Evolutionary conservation across 306 rosid species (phyloP).

Genomic region (Casuarina cunninghamiana): DNA sequence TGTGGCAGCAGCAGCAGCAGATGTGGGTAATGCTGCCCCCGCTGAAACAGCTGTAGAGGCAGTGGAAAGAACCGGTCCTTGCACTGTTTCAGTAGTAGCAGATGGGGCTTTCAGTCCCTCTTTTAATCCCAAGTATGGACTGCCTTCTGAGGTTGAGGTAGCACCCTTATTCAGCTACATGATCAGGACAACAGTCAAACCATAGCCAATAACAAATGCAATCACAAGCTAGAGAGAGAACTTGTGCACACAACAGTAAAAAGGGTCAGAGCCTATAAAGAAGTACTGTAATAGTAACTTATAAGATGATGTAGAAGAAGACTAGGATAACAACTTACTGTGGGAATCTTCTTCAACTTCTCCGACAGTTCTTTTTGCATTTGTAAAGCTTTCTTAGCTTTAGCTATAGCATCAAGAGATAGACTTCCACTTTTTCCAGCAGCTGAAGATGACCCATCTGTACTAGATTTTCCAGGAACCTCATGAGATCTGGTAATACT

Average conservation of each 20-base stretch:
- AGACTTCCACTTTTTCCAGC: slow-evolving; percentile 89
- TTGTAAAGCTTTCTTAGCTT: slow-evolving; percentile 84
- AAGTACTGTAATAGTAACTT: background rate
- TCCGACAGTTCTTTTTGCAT: slow-evolving; percentile 72
- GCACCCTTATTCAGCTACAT: slow-evolving; percentile 68
- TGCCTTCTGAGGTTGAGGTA: slow-evolving; percentile 45
- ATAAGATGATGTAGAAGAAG: background rate
- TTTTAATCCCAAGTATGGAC: slow-evolving; percentile 38
- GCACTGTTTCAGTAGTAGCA: slow-evolving; percentile 29
- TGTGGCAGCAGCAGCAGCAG: slow-evolving; percentile 29
- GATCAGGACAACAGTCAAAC: slow-evolving; percentile 34
- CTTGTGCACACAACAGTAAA: slow-evolving; percentile 2
- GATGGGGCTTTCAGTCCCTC: slow-evolving; percentile 42
- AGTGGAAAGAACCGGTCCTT: slow-evolving; percentile 10
- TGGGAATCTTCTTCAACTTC: slow-evolving; percentile 74
- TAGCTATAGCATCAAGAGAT: slow-evolving; percentile 78
- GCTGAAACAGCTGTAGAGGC: slow-evolving; percentile 37
- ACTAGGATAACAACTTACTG: slow-evolving; percentile 43
- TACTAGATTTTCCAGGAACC: slow-evolving; percentile 99
- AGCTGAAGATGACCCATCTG: slow-evolving; percentile 97
- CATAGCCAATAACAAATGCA: slow-evolving; percentile 22
- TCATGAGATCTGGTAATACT: slow-evolving; percentile 99
- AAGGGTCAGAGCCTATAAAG: background rate
- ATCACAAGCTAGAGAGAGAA: slow-evolving; percentile 6
- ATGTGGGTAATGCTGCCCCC: slow-evolving; percentile 39